Evolutionary conservation across 805 yeast genomes (phyloP).

Genomic region (Candida vartiovaarae): DNA sequence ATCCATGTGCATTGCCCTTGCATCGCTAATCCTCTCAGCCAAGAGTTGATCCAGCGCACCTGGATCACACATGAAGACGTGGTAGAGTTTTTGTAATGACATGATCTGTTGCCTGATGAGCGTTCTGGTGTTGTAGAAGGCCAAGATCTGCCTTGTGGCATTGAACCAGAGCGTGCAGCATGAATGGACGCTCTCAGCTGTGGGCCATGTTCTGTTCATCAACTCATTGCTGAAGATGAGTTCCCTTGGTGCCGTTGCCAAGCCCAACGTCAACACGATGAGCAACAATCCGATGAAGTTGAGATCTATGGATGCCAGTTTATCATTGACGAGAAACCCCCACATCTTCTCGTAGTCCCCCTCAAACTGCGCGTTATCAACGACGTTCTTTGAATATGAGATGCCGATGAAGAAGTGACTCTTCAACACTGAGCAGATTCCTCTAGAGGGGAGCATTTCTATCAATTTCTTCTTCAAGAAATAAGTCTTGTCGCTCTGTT

Average conservation of each 20-base stretch:
- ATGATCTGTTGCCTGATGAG: conserved; percentile 4
- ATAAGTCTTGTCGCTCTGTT: conserved; percentile 3
- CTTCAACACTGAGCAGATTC: conserved; percentile 8
- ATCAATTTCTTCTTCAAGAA: conserved; percentile 6
- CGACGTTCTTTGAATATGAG: conserved; percentile 3
- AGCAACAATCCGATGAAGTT: conserved; percentile 9
- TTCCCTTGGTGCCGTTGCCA: conserved; percentile 7
- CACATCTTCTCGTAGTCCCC: conserved; percentile 11
- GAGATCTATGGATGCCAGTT: conserved; percentile 7
- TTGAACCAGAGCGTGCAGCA: conserved; percentile 10
- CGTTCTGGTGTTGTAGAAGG: conserved; percentile 5
- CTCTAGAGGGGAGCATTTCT: conserved; percentile 9
- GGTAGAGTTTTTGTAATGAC: conserved; percentile 5
- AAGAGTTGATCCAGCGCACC: conserved; percentile 4
- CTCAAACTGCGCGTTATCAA: conserved; percentile 8
- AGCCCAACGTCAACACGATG: conserved; percentile 7
- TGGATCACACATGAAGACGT: conserved; percentile 2
- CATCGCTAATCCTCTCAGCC: conserved; percentile 6
- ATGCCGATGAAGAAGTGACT: conserved; percentile 11
- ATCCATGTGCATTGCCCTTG: conserved; percentile 2
- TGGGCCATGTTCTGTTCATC: conserved; percentile 2
- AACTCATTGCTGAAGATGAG: conserved; percentile 6
- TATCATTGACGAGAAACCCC: conserved; percentile 4
- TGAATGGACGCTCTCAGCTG: conserved; percentile 1
- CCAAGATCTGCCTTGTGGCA: conserved; percentile 13